Percentiles rank a stretch among this genome's conserved stretches.
Conservation (phyloP, 371 early-diverging fungal genomes). For the Haplosporangium sp. region DNA sequence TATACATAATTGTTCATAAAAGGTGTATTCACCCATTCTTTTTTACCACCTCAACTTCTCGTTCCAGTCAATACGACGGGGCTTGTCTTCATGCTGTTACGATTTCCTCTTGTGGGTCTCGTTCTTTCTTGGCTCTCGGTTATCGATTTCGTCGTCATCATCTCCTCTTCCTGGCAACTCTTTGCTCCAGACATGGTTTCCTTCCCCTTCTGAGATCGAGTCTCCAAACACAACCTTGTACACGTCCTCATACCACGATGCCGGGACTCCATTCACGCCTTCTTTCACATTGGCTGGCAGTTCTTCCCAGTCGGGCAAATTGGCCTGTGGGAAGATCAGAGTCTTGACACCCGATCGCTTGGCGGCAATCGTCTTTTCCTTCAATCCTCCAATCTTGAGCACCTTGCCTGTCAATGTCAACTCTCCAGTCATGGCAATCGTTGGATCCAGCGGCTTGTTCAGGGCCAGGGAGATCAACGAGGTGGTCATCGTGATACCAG, state of each 20-base stretch:
- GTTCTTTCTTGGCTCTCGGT: slow-evolving; percentile 41
- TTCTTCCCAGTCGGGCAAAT: slow-evolving; percentile 95
- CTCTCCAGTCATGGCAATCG: slow-evolving; percentile 98
- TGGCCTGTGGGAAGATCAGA: slow-evolving; percentile 91
- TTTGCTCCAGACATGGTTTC: slow-evolving; percentile 57
- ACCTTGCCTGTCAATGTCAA: slow-evolving; percentile 96
- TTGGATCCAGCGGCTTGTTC: slow-evolving; percentile 75
- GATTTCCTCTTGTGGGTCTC: slow-evolving; percentile 24
- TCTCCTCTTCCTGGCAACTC: slow-evolving; percentile 48
- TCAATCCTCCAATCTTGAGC: slow-evolving; percentile 96
- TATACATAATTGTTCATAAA: slow-evolving; percentile 2
- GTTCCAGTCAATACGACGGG: slow-evolving; percentile 26
- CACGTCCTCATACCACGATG: slow-evolving; percentile 84
- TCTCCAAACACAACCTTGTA: slow-evolving; percentile 65
- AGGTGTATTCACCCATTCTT: too few relatives aligned
- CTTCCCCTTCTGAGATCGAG: slow-evolving; percentile 55
- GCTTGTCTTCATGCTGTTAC: slow-evolving; percentile 8
- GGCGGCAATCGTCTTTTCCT: slow-evolving; percentile 98
- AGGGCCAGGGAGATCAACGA: slow-evolving; percentile 92
- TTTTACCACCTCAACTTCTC: slow-evolving; percentile 32
- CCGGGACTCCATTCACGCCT: slow-evolving; percentile 87
- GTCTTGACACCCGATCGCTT: slow-evolving; percentile 91
- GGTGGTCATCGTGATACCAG: slow-evolving; percentile 96
- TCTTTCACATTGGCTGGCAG: slow-evolving; percentile 91
- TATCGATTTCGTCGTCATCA: slow-evolving; percentile 27